Evolutionary conservation across 148 eudicot genomes (phyloP), one percentile per base, ranked within the genome.

Genomic region (Amaranthus cruentus): DNA sequence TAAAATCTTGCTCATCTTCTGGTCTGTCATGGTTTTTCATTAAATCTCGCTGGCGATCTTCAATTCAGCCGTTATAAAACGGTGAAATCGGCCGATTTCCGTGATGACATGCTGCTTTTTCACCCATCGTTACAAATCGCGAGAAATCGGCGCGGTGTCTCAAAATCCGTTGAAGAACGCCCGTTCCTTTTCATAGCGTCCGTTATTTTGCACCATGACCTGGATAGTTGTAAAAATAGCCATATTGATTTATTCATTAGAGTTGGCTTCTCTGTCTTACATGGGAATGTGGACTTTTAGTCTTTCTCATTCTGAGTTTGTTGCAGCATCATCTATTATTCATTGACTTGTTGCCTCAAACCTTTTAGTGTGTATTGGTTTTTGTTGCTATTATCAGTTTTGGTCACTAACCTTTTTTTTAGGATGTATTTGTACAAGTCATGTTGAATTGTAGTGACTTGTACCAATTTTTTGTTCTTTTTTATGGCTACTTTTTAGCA

Each of bases 291-390:
- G 2, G 14, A 18, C 21, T 46, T 18, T 21, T 18, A 21, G 55
- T 7, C 42, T 18, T 44, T 67, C 46, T 67, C 46, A 56, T 57
- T 44, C 55, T 28, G 56, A 60, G 28, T 62, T 62, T 73, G 66
- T 58, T 9, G n/a, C 56, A 18, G 47, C 54, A 13, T 55, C 44
- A 5, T 28, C 10, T 10, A 3, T 52, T 15, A 3, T 51, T 42
- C 47, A 11, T 18, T 53, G 12, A 12, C 66, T 50, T 69, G 9
- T 38, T 38, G 10, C 68, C 38, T 44, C 47, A 70, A 61, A 43
- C 13, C 21, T 54, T 43, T 57, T 70, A 55, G 49, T 59, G 13
- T 46, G 49, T 42, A 51, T 12, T 51, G 60, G 6, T 21, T 42
- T 42, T 47, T 18, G 44, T 47, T 64, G 54, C 6, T 11, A 38